Percentiles rank a stretch among this genome's conserved stretches.
phyloP scores from a whole-genome alignment of 1,284 basidiomycete genomes.

The Pulchroboletus neoregius region DNA sequence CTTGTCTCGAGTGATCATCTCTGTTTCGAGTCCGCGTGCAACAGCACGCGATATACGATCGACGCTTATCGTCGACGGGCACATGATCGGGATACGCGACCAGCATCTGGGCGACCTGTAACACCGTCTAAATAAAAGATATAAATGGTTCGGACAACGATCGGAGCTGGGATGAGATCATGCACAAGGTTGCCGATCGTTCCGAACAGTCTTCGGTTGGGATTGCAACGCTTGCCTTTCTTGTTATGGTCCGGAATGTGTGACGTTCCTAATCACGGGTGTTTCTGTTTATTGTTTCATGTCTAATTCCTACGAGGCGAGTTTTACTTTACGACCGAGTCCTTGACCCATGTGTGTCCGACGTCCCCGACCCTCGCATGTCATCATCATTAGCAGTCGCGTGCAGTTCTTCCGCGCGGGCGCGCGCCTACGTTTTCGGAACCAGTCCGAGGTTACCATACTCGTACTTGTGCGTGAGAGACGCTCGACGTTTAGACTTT shows the following conservation, averaged over 20 bases:
- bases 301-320: background rate
- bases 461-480: background rate
- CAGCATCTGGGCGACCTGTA: background rate
- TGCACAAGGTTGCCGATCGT: background rate
- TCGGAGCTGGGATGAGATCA: constrained; percentile 12
- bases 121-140: background rate
- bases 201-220: background rate
- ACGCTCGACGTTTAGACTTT: constrained; percentile 17
- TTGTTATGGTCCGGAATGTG: background rate
- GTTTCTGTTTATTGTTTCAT: constrained; percentile 1
- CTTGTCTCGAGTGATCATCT: background rate
- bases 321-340: too few species aligned
- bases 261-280: background rate
- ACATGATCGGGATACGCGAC: background rate
- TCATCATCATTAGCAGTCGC: constrained; percentile 8
- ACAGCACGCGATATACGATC: background rate
- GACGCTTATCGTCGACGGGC: background rate
- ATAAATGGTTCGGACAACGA: constrained; percentile 2
- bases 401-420: background rate
- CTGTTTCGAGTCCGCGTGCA: constrained; percentile 9
- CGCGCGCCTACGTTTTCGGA: constrained; percentile 1
- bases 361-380: constrained; percentile 6
- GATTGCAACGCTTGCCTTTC: background rate
- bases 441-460: constrained; percentile 15
- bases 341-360: too few species aligned